Conservation (phyloP, 2,329 filamentous ascomycete species). For the Fusarium sp. region DNA sequence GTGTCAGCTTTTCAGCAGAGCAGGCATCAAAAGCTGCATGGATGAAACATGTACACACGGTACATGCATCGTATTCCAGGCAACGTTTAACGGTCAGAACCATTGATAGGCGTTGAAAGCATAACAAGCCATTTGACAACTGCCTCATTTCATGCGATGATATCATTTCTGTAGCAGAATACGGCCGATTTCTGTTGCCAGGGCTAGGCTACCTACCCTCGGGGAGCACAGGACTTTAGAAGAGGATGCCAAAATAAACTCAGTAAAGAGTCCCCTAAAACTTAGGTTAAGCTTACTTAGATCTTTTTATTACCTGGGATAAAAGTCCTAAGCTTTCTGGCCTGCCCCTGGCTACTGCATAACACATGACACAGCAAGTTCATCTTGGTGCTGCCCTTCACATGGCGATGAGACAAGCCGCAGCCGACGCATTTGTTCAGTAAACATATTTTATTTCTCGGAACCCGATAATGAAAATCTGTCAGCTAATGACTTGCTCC, state of each 20-base stretch:
- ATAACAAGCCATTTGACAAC: neutral
- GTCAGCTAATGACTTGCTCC: neutral
- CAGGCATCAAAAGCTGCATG: neutral
- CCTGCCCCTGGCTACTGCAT: neutral
- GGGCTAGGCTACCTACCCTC: neutral
- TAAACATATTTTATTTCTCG: neutral
- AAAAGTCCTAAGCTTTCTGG: neutral
- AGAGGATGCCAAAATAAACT: neutral
- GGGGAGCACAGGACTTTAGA: neutral
- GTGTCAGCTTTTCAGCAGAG: neutral
- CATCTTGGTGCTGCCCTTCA: no score
- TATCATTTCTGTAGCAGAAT: neutral
- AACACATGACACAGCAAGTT: neutral
- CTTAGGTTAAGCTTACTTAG: neutral
- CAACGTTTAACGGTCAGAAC: neutral
- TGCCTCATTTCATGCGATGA: neutral
- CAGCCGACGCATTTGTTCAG: neutral
- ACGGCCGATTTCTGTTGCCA: neutral
- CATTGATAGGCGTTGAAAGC: neutral
- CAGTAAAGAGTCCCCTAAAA: neutral
- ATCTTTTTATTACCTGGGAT: neutral
- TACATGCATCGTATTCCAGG: constrained; percentile 5
- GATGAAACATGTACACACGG: neutral
- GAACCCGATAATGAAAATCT: neutral
- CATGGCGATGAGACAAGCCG: neutral